Evolutionary conservation across 495 filamentous ascomycete species (phyloP).

Genomic region (Staphylotrichum longicolle): DNA sequence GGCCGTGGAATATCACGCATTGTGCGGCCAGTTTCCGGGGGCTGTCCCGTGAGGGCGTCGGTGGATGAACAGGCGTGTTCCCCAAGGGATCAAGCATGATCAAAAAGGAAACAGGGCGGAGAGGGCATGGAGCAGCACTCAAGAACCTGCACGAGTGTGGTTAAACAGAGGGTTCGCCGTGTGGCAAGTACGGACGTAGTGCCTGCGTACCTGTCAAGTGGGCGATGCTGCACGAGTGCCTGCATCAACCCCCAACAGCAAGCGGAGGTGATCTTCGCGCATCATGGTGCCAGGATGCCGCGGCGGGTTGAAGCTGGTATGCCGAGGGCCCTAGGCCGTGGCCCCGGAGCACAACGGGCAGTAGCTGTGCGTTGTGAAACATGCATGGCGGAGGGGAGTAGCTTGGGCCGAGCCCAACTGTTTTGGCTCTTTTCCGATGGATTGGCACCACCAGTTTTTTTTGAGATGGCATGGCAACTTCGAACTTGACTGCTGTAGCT

Average conservation of each 20-base stretch:
- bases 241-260: neutral
- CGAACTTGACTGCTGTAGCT: too few species aligned
- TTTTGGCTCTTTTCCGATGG: too few species aligned
- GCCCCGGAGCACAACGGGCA: neutral
- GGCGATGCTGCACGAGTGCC: slow-evolving; percentile 18
- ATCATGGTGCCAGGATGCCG: neutral
- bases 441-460: too few species aligned
- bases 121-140: neutral
- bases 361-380: slow-evolving; percentile 18
- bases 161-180: slow-evolving; percentile 30
- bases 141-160: slow-evolving; percentile 26
- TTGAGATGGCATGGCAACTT: too few species aligned
- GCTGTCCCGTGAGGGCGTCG: slow-evolving; percentile 1
- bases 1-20: slow-evolving; percentile 9
- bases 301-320: neutral
- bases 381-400: neutral
- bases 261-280: slow-evolving; percentile 9
- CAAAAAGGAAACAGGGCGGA: neutral
- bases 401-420: too few species aligned
- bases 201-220: slow-evolving; percentile 20
- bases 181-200: slow-evolving; percentile 36
- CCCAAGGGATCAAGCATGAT: slow-evolving; percentile 28
- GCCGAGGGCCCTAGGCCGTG: neutral
- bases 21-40: slow-evolving; percentile 11
- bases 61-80: slow-evolving; percentile 21